A percentile compares a stretch with the other conserved stretches of the same genome.
phyloP scores from a whole-genome alignment of 805 yeast species.

The Tetrapisispora arboricola region DNA sequence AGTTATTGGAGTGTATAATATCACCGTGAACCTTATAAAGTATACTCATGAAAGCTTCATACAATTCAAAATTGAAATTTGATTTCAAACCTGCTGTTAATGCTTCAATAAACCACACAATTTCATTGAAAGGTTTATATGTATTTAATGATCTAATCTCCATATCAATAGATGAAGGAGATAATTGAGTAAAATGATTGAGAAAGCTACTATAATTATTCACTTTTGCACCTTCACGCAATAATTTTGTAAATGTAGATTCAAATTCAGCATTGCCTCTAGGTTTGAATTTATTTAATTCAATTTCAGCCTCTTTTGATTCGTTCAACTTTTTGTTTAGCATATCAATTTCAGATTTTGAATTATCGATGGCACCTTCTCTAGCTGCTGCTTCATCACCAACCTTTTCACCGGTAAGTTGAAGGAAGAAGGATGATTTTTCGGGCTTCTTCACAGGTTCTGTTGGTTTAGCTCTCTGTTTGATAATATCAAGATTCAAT shows the following conservation, averaged over 20 bases:
- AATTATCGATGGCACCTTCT: constrained; percentile 27
- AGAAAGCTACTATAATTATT: constrained; percentile 43
- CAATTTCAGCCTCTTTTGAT: constrained; percentile 22
- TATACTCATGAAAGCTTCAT: constrained; percentile 71
- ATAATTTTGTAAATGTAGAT: constrained; percentile 56
- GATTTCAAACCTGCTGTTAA: constrained; percentile 45
- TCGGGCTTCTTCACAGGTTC: constrained; percentile 83
- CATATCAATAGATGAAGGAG: constrained; percentile 74
- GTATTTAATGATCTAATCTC: constrained; percentile 75
- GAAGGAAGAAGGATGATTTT: constrained; percentile 71
- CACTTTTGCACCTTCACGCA: constrained; percentile 42
- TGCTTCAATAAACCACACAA: constrained; percentile 57
- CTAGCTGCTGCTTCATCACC: constrained; percentile 53
- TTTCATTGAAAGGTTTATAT: constrained; percentile 56
- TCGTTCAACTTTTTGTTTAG: constrained; percentile 12
- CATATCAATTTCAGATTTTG: constrained; percentile 10
- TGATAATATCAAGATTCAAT: constrained; percentile 72
- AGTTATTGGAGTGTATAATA: constrained; percentile 39
- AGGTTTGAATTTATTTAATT: constrained; percentile 20
- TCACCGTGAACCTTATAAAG: constrained; percentile 77
- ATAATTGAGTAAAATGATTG: constrained; percentile 40
- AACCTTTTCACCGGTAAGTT: constrained; percentile 51
- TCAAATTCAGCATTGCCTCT: constrained; percentile 43
- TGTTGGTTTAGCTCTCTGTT: constrained; percentile 76
- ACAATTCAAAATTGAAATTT: constrained; percentile 61